Evolutionary conservation across 129 eudicot species (phyloP).

Genomic region (Glebionis coronaria): DNA sequence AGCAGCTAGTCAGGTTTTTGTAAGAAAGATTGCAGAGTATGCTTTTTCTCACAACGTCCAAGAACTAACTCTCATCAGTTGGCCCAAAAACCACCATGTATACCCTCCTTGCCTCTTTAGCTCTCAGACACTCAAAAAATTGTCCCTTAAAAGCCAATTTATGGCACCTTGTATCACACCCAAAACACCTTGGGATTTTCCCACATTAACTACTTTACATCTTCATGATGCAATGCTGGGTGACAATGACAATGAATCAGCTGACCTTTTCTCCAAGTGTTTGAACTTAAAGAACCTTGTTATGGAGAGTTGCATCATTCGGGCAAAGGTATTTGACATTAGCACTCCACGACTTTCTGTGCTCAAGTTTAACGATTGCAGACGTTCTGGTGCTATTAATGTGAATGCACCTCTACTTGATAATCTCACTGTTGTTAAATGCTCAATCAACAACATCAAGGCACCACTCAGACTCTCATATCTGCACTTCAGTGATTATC

Average conservation of each 20-base stretch:
- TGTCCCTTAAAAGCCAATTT: neutral
- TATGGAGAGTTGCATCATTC: neutral
- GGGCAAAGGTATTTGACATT: neutral
- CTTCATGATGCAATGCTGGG: neutral
- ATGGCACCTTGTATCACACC: neutral
- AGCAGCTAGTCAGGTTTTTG: neutral
- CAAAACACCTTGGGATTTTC: neutral
- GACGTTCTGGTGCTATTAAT: no score
- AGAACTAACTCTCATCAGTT: neutral
- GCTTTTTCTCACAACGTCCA: neutral
- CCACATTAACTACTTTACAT: neutral
- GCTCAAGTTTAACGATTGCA: neutral
- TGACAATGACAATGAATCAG: neutral
- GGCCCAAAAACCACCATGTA: neutral
- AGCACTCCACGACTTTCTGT: neutral
- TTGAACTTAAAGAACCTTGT: neutral
- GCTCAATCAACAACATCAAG: no score
- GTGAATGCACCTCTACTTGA: no score
- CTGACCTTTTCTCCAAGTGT: neutral
- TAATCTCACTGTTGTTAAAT: no score
- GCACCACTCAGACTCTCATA: no score
- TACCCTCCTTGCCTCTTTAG: neutral
- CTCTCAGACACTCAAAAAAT: neutral
- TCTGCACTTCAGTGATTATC: no score
- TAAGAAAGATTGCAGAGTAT: neutral